Evolutionary conservation across 495 filamentous ascomycete species (phyloP).

Genomic region (Penicillium cataractarum): DNA sequence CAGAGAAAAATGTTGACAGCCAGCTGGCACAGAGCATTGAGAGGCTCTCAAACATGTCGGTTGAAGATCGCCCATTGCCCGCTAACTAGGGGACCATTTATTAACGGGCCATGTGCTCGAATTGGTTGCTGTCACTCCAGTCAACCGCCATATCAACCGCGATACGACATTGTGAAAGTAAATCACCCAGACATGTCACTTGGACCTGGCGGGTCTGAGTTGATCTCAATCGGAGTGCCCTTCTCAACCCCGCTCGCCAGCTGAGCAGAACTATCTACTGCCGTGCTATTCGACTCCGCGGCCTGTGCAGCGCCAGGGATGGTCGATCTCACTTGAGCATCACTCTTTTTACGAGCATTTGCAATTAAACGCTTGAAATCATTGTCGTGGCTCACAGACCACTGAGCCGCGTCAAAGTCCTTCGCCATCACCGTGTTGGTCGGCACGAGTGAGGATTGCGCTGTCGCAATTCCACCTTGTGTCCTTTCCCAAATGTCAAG

Average conservation of each 20-base stretch:
- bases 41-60: conserved; percentile 47
- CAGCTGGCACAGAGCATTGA: conserved; percentile 45
- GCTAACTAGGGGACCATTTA: conserved; percentile 20
- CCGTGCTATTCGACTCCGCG: background rate
- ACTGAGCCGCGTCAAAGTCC: conserved; percentile 78
- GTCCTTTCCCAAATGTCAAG: conserved; percentile 84
- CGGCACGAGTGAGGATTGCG: conserved; percentile 23
- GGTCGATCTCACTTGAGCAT: conserved; percentile 34
- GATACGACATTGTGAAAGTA: background rate
- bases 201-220: conserved; percentile 1
- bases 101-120: background rate
- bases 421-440: conserved; percentile 66
- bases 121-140: background rate
- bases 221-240: conserved; percentile 1
- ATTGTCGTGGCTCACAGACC: conserved; percentile 69
- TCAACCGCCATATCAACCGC: background rate
- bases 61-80: conserved; percentile 41
- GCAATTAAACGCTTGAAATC: conserved; percentile 79
- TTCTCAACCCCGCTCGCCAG: background rate
- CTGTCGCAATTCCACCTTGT: conserved; percentile 49
- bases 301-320: conserved; percentile 28
- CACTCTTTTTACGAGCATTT: conserved; percentile 59
- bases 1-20: conserved; percentile 32
- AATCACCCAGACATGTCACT: conserved; percentile 15
- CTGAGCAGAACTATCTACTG: background rate